These are phyloP conservation scores for Fomitopsis pinicola DNA, from an alignment of 1,284 basidiomycete species.

Conservation along the genomic window DNA sequence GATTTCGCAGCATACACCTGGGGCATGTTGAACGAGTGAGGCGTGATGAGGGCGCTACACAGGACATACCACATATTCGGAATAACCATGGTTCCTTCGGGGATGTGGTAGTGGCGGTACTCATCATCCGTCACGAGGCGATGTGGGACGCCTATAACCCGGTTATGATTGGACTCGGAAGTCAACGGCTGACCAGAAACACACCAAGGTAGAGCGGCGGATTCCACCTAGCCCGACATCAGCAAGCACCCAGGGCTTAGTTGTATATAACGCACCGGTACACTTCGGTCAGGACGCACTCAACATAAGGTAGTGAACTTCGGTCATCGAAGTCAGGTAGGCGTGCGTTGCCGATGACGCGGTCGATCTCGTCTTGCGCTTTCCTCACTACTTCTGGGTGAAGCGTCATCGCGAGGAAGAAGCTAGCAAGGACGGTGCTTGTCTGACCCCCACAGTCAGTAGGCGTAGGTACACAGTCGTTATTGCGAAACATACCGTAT, in stretches of 20 bases:
- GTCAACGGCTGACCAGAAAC: neutral
- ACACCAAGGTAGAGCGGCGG: conserved; percentile 20
- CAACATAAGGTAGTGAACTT: conserved; percentile 22
- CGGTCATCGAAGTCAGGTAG: conserved; percentile 24
- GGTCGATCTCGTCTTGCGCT: conserved; percentile 26
- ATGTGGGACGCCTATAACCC: conserved; percentile 40
- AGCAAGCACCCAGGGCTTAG: too few species aligned
- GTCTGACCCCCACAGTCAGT: neutral
- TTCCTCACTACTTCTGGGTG: conserved; percentile 22
- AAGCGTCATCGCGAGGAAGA: conserved; percentile 23
- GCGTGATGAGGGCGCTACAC: neutral
- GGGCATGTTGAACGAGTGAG: conserved; percentile 9
- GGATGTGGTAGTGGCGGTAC: conserved; percentile 44
- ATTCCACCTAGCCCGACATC: conserved; percentile 16
- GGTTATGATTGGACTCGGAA: neutral
- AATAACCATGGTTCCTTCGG: conserved; percentile 40
- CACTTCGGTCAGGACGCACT: conserved; percentile 22
- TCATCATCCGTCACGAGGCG: conserved; percentile 44
- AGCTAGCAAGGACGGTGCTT: neutral
- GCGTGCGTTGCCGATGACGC: conserved; percentile 18
- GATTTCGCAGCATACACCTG: conserved; percentile 9
- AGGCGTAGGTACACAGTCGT: too few species aligned
- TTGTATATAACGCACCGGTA: neutral
- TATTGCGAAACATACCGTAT: neutral
- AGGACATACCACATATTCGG: conserved; percentile 41